Base-by-base conservation (phyloP, 1,284 basidiomycete species). In the Pholiota adiposa region DNA sequence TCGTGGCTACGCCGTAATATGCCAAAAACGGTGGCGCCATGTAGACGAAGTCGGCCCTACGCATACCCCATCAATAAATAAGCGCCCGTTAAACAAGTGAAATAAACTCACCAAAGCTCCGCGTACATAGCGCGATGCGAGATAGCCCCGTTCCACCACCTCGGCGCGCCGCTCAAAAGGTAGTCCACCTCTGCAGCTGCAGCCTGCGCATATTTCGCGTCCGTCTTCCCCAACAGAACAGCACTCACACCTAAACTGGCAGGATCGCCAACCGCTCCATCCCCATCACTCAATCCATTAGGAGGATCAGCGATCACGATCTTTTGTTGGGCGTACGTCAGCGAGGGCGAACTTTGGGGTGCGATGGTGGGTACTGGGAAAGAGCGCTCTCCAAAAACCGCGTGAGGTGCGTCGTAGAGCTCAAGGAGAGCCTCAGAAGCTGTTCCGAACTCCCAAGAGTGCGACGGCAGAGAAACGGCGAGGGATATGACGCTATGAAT, bases 11-110 rank as follows among this genome's bases (percentile, higher is more conserved):
- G 11, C 81, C 85, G 58, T 83, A 78, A 63, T 82, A 85, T 0
- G 85, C 85, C 3, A 87, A 70, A 70, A 85, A 86, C 0, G 86
- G 86, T 4, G 84, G 83, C 4, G 81, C 84, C 86, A 88, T 88
- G 69, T 82, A 87, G 0, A 86, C 78, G 72, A 78, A 85, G 68
- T 88, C 86, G 21, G 83, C 77, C 86, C 85, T 86, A 71, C 63
- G 11, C 6, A 4, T 38, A 4, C 36, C 23, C 12, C 38, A 48
- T 27, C 19, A 18, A 40, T 52, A 51, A n/a, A 31, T 27, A 36
- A n/a, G 34, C 9, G 43, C 55, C 29, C 27, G 36, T 33, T 16
- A 19, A 16, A 27, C 40, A 60, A 49, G 19, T 41, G 7, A 33
- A 41, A 36, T 54, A 2, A n/a, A 68, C 74, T 66, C 46, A 81